Conservation (phyloP, 805 yeast genomes). For the Wickerhamomyces queroliae region DNA sequence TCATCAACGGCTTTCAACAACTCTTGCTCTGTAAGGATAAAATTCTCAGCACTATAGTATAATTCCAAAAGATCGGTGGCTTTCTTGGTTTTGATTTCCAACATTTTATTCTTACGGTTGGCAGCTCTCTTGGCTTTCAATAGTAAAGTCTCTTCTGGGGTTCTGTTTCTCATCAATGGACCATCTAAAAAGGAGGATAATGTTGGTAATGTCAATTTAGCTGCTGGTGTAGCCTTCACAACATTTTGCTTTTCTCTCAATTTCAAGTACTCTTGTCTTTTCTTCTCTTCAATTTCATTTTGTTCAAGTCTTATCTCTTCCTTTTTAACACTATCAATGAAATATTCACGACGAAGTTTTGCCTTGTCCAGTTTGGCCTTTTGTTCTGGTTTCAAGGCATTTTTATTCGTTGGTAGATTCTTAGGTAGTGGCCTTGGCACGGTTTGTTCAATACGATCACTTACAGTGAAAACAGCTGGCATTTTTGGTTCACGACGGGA, state of each 20-base stretch:
- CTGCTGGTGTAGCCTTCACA: conserved; percentile 44
- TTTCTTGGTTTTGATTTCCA: conserved; percentile 44
- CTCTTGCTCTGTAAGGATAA: conserved; percentile 68
- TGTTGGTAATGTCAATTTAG: conserved; percentile 71
- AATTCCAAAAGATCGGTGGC: conserved; percentile 58
- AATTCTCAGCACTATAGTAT: conserved; percentile 63
- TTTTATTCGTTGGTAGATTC: conserved; percentile 16
- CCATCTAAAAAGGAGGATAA: conserved; percentile 60
- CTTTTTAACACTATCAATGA: conserved; percentile 46
- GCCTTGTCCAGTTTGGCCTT: conserved; percentile 33
- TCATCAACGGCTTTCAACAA: conserved; percentile 50
- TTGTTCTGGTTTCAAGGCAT: conserved; percentile 20
- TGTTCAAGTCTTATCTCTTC: conserved; percentile 30
- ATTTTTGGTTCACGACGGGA: conserved; percentile 51
- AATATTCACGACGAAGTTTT: conserved; percentile 66
- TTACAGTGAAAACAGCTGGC: conserved; percentile 52
- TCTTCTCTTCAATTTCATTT: conserved; percentile 25
- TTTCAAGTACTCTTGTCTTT: conserved; percentile 20
- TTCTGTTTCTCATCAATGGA: conserved; percentile 67
- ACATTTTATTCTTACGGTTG: conserved; percentile 55
- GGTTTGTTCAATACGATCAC: conserved; percentile 48
- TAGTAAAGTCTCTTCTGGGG: conserved; percentile 58
- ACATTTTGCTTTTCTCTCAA: conserved; percentile 26
- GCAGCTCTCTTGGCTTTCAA: conserved; percentile 56
- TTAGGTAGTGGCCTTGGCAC: conserved; percentile 45